Conservation (phyloP, 2,329 filamentous ascomycete genomes). For the Fusarium concolor region DNA sequence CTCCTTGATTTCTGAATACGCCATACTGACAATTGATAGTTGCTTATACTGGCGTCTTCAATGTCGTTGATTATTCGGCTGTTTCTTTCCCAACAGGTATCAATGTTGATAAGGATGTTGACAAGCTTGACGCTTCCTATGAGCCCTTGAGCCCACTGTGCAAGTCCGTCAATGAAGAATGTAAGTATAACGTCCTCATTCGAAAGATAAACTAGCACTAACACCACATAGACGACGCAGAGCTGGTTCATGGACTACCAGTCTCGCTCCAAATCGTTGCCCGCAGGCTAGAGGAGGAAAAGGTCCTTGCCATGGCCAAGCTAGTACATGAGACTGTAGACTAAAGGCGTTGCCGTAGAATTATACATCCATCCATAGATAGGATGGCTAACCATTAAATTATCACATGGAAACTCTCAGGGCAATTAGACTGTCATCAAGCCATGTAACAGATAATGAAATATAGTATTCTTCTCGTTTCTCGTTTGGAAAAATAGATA, state of each 20-base stretch:
- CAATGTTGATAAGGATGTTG: slow-evolving; percentile 54
- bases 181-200: slow-evolving; percentile 49
- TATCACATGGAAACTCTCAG: background rate
- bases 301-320: slow-evolving; percentile 50
- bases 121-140: slow-evolving; percentile 48
- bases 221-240: slow-evolving; percentile 51
- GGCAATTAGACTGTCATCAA: no score
- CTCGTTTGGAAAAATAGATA: slow-evolving; percentile 34
- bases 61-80: slow-evolving; percentile 61
- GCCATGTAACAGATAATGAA: slow-evolving; percentile 32
- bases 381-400: background rate
- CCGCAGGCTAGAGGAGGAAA: slow-evolving; percentile 56
- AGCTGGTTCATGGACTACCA: slow-evolving; percentile 56
- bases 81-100: slow-evolving; percentile 61
- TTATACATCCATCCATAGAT: background rate
- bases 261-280: slow-evolving; percentile 59
- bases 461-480: slow-evolving; percentile 44
- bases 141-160: slow-evolving; percentile 53
- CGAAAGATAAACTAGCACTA: background rate
- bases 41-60: slow-evolving; percentile 63
- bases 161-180: slow-evolving; percentile 55
- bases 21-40: slow-evolving; percentile 48
- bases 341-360: background rate
- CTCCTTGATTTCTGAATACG: rapidly evolving
- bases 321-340: slow-evolving; percentile 12